Evolutionary conservation across 345 rosid genomes (phyloP).

Genomic region (Fremontodendron californicum): DNA sequence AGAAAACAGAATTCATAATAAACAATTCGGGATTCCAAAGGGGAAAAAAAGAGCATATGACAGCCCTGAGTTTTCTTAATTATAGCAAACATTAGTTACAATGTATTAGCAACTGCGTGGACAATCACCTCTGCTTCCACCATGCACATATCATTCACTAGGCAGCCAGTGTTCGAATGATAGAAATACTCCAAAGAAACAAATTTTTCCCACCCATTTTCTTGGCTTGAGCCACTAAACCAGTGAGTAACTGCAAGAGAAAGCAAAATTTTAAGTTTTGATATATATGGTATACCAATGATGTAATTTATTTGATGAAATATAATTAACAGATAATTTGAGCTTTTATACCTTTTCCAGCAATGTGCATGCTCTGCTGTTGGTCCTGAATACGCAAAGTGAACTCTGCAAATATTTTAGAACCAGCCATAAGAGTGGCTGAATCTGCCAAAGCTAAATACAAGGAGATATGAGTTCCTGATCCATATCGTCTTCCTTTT

Average conservation of each 20-base stretch:
- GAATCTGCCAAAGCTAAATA: slow-evolving; percentile 29
- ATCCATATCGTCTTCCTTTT: slow-evolving; percentile 27
- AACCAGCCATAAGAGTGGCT: slow-evolving; percentile 13
- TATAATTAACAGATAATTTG: background rate
- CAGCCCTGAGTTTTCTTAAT: no score
- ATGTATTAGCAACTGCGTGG: slow-evolving; percentile 24
- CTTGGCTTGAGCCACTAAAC: slow-evolving; percentile 27
- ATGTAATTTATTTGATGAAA: background rate
- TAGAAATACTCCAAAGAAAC: slow-evolving; percentile 16
- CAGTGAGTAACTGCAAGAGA: slow-evolving; percentile 27
- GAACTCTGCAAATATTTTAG: slow-evolving; percentile 34
- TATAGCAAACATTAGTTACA: slow-evolving; percentile 1
- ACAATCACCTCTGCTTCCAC: slow-evolving; percentile 39
- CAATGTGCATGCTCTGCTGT: slow-evolving; percentile 19
- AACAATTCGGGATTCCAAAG: no score
- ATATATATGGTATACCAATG: background rate
- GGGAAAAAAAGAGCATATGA: background rate
- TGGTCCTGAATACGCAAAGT: slow-evolving; percentile 35
- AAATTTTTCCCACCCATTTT: slow-evolving; percentile 31
- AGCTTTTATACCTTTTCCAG: slow-evolving; percentile 30
- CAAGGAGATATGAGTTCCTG: slow-evolving; percentile 24
- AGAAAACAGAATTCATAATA: no score
- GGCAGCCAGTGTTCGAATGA: slow-evolving; percentile 9
- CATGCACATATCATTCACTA: slow-evolving; percentile 25
- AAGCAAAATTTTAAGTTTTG: background rate